A percentile compares a stretch with the other conserved stretches of the same genome.
These are phyloP conservation scores for Dioscorea cayenensis DNA, from an alignment of 116 monocot genomes.

Conservation along the genomic window DNA sequence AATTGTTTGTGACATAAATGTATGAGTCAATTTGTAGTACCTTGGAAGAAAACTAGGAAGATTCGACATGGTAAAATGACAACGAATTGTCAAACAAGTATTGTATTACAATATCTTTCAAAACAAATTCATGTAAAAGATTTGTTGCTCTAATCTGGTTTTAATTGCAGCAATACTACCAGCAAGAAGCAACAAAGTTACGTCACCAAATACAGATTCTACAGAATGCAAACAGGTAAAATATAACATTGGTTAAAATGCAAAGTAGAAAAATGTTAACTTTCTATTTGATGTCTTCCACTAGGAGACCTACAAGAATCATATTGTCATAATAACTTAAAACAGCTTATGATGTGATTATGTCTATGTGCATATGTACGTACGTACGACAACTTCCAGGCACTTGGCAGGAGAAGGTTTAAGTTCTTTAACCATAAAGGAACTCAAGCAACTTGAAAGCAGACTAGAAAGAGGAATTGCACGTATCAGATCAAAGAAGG, in stretches of 20 bases:
- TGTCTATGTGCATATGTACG: no score
- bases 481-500: slow-evolving; percentile 87
- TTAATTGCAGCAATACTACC: slow-evolving; percentile 71
- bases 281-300: no score
- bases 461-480: slow-evolving; percentile 72
- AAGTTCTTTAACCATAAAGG: slow-evolving; percentile 59
- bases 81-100: no score
- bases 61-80: no score
- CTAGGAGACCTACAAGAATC: no score
- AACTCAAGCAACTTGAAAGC: slow-evolving; percentile 85
- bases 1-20: no score
- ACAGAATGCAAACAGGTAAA: slow-evolving; percentile 64
- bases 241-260: background rate
- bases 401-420: slow-evolving; percentile 73
- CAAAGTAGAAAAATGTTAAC: background rate
- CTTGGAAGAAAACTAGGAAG: no score
- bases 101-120: no score
- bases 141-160: background rate
- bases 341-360: no score
- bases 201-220: slow-evolving; percentile 80
- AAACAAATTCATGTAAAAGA: background rate
- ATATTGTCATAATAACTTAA: no score
- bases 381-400: slow-evolving; percentile 18
- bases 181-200: slow-evolving; percentile 80
- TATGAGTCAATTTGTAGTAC: no score